Percentiles rank a stretch among this genome's conserved stretches.
phyloP scores from a whole-genome alignment of 2,329 filamentous ascomycete species.

The Penicillium sp. region DNA sequence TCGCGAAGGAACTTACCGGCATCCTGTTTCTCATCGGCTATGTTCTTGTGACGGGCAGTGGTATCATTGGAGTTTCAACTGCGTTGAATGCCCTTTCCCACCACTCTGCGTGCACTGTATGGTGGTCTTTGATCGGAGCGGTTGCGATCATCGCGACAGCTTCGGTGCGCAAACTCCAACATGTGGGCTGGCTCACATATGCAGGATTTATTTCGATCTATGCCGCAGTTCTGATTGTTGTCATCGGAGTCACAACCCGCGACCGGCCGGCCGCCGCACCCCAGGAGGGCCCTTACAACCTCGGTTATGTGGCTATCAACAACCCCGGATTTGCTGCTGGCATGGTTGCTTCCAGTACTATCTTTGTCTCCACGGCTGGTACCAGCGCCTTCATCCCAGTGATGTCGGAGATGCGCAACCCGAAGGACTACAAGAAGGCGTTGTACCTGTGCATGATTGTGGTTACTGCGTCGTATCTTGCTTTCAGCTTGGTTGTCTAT shows the following conservation, averaged over 20 bases:
- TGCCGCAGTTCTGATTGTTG: conserved; percentile 56
- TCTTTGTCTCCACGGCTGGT: conserved; percentile 57
- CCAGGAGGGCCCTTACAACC: conserved; percentile 55
- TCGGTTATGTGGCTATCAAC: conserved; percentile 56
- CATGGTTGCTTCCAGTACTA: conserved; percentile 56
- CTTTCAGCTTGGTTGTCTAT: conserved; percentile 59
- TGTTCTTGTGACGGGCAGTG: conserved; percentile 54
- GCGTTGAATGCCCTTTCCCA: conserved; percentile 57
- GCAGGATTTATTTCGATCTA: conserved; percentile 58
- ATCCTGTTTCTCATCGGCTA: conserved; percentile 51
- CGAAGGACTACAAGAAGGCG: conserved; percentile 58
- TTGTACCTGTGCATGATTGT: conserved; percentile 59
- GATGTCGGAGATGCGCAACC: conserved; percentile 61
- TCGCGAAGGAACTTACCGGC: too few species aligned
- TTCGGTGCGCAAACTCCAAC: conserved; percentile 54
- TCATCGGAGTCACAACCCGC: conserved; percentile 56
- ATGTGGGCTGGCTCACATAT: conserved; percentile 61
- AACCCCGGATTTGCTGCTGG: conserved; percentile 57
- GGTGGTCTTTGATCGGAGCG: conserved; percentile 54
- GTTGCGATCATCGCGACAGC: conserved; percentile 41
- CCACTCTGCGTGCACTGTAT: too few species aligned
- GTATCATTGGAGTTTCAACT: conserved; percentile 57
- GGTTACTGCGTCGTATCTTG: conserved; percentile 55
- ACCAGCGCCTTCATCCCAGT: conserved; percentile 61
- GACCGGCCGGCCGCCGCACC: conserved; percentile 60